Percentiles rank a stretch among this genome's conserved stretches.
Conservation (phyloP, 345 rosid species). For the Hirschfeldia incana region DNA sequence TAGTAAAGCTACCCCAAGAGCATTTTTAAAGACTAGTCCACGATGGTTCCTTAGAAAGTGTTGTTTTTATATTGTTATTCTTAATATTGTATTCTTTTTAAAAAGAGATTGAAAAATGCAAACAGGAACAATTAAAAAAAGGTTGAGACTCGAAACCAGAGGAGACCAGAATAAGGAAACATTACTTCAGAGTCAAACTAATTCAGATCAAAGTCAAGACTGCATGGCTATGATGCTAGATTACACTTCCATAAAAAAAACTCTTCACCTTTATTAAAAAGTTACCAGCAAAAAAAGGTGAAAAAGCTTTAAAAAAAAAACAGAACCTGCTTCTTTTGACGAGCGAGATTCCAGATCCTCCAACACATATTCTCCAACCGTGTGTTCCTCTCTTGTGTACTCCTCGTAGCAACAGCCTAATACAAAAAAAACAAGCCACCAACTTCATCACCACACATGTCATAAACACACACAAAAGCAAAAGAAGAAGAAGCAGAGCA, state of each 20-base stretch:
- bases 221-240: neutral
- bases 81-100: neutral
- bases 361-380: constrained; percentile 99
- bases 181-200: constrained; percentile 23
- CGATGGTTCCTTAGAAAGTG: neutral
- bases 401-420: constrained; percentile 95
- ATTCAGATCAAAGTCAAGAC: constrained; percentile 21
- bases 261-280: neutral
- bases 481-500: neutral
- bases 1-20: neutral
- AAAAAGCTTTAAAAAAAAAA: neutral
- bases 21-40: neutral
- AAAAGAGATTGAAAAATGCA: neutral
- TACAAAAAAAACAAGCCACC: neutral
- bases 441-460: neutral
- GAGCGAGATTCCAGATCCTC: constrained; percentile 96
- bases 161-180: neutral
- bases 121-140: constrained; percentile 16
- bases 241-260: neutral
- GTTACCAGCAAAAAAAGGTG: neutral
- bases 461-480: neutral
- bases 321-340: constrained; percentile 94
- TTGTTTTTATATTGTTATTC: neutral
- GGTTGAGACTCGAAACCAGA: neutral
- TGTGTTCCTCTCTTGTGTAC: constrained; percentile 97